Base-by-base conservation (phyloP, 192 early-diverging fungal species). In the Backusella liffmaniae region DNA sequence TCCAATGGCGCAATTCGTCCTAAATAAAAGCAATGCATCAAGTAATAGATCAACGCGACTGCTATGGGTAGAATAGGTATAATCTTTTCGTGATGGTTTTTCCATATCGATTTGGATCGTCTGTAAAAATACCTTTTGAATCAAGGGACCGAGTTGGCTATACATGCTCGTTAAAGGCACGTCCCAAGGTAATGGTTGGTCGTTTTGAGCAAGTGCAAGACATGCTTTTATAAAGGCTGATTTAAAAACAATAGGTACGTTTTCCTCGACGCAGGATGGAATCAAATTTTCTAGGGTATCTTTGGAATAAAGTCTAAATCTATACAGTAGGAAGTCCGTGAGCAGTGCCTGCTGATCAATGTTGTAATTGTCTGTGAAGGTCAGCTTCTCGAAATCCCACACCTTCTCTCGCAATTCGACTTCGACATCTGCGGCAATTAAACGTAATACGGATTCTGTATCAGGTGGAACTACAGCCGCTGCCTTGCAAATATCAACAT, bases 11-110 rank as follows among this genome's bases (percentile, higher is more conserved):
- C 96, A 94, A 80, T 93, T 90, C 13, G 80, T 83, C 41, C 85
- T 84, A 79, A 91, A 94, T 62, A 92, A 85, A 42, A 87, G 87
- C 65, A 98, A 82, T 3, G 96, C 88, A 36, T 86, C 85, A 13
- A 88, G 73, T 5, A 98, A 82, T 18, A 98, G 84, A 56, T 96
- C 93, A 53, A 91, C 86, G 16, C 89, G 90, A 75, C 95, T 94
- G 9, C 26, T 83, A 84, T 34, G 83, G 74, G 39, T 86, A 75
- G 49, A 86, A 81, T 15, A 76, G 53, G 23, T 71, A 59, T 42
- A 77, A 73, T 39, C 84, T 66, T 66, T 82, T 46, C 79, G 84
- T 67, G 85, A 32, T 29, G 77, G 72, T 21, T 34, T 36, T 1
- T 76, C 37, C 29, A 88, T 78, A 34, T 84, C 78, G 5, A 79